A percentile compares a stretch with the other conserved stretches of the same genome.
These are phyloP conservation scores for Penicillium cinerascens DNA, from an alignment of 495 filamentous ascomycete genomes.

Conservation along the genomic window DNA sequence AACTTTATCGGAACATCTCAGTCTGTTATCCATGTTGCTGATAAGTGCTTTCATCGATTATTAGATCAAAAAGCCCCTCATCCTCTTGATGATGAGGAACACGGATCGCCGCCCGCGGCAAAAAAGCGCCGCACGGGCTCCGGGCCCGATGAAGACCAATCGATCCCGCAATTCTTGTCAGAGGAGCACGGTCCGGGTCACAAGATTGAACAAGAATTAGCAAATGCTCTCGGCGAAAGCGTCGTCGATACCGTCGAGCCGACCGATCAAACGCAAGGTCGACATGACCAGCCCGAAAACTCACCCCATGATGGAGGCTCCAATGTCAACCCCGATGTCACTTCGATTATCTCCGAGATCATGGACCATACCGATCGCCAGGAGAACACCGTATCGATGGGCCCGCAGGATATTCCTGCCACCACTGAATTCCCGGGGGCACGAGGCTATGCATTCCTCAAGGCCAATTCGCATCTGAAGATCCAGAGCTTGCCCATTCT, in stretches of 20 bases:
- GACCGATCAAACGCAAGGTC: slow-evolving; percentile 11
- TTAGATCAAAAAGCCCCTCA: slow-evolving; percentile 32
- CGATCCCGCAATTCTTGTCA: slow-evolving; percentile 15
- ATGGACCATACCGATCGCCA: slow-evolving; percentile 49
- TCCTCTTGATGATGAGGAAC: slow-evolving; percentile 33
- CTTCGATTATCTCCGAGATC: slow-evolving; percentile 42
- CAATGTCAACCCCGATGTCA: slow-evolving; percentile 32
- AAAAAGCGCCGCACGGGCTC: slow-evolving; percentile 44
- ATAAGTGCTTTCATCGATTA: not conserved
- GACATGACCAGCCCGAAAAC: slow-evolving; percentile 19
- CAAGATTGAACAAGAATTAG: slow-evolving; percentile 44
- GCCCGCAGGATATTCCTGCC: slow-evolving; percentile 34
- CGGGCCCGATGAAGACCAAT: slow-evolving; percentile 22
- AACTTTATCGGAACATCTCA: not conserved
- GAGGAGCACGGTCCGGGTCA: slow-evolving; percentile 31
- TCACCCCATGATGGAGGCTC: slow-evolving; percentile 17
- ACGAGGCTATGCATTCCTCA: slow-evolving; percentile 43
- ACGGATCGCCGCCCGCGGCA: slow-evolving; percentile 35
- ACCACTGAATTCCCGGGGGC: slow-evolving; percentile 28
- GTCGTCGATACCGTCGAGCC: slow-evolving; percentile 30
- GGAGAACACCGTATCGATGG: slow-evolving; percentile 42
- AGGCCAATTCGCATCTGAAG: slow-evolving; percentile 57
- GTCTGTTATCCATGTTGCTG: not conserved
- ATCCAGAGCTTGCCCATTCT: slow-evolving; percentile 68
- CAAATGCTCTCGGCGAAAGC: slow-evolving; percentile 32